Evolutionary conservation across 768 basidiomycete genomes (phyloP).

Genomic region (Gymnopilus dilepis): DNA sequence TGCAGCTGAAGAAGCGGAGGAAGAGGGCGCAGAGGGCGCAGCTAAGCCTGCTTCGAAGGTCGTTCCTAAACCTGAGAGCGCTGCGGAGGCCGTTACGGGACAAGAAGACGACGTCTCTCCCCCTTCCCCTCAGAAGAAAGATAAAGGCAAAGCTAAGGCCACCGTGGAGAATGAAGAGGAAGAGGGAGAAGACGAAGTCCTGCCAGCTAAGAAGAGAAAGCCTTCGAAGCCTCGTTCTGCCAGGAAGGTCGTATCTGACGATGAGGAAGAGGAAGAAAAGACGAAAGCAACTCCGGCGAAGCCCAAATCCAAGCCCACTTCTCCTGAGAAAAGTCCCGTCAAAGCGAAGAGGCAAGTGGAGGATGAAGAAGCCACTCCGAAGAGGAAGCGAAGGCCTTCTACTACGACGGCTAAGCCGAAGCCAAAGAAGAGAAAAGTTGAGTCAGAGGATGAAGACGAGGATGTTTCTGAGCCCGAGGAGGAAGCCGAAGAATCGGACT

Average conservation of each 20-base stretch:
- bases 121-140: slow-evolving; percentile 1
- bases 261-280: slow-evolving; percentile 23
- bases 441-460: slow-evolving; percentile 15
- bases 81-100: slow-evolving; percentile 1
- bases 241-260: background rate
- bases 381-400: slow-evolving; percentile 12
- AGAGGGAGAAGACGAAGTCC: background rate
- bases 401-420: slow-evolving; percentile 2
- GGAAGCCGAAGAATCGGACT: slow-evolving; percentile 12
- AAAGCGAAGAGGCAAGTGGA: background rate
- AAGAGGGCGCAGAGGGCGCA: background rate
- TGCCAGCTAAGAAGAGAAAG: background rate
- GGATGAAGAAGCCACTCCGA: background rate
- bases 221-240: background rate
- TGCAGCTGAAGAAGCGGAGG: background rate
- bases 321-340: background rate
- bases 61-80: slow-evolving; percentile 5
- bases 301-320: slow-evolving; percentile 6
- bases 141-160: background rate
- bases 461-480: slow-evolving; percentile 7
- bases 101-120: slow-evolving; percentile 5
- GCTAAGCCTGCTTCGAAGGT: background rate
- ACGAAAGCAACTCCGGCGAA: slow-evolving; percentile 1
- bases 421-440: slow-evolving; percentile 18
- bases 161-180: background rate